Percentiles rank a stretch among this genome's conserved stretches.
Conservation (phyloP, 2,329 filamentous ascomycete genomes). For the Penicillium oxalicum region DNA sequence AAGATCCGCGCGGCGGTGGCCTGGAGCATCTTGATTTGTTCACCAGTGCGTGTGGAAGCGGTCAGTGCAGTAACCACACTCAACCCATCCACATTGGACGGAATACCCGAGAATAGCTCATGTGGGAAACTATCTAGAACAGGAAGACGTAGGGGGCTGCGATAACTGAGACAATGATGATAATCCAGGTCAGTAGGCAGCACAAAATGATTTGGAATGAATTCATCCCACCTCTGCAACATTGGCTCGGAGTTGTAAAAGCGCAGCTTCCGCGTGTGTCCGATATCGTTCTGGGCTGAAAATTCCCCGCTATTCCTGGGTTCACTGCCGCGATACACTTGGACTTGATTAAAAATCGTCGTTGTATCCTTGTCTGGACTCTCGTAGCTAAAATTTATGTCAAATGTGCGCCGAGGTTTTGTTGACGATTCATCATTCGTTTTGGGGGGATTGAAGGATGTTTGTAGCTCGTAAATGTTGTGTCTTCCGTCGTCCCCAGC, state of each 20-base stretch:
- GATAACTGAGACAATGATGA: conserved; percentile 23
- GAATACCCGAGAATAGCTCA: conserved; percentile 56
- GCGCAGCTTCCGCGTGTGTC: conserved; percentile 26
- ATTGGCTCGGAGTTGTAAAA: conserved; percentile 31
- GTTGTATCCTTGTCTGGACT: conserved; percentile 18
- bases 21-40: conserved; percentile 61
- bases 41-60: conserved; percentile 67
- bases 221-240: conserved; percentile 26
- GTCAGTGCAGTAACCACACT: conserved; percentile 55
- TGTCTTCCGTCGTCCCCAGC: conserved; percentile 62
- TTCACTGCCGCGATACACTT: conserved; percentile 27
- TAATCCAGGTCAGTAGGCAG: not conserved
- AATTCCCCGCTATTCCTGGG: conserved; percentile 10
- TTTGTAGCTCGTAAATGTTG: conserved; percentile 66
- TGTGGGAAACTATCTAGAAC: conserved; percentile 75
- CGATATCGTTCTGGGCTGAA: conserved; percentile 17
- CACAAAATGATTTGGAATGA: conserved; percentile 6
- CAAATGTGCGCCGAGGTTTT: conserved; percentile 28
- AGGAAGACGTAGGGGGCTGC: conserved; percentile 58
- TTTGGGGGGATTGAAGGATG: conserved; percentile 49
- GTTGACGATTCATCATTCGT: conserved; percentile 10
- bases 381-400: conserved; percentile 36
- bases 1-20: conserved; percentile 57
- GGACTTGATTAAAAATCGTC: conserved; percentile 34
- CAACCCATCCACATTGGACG: conserved; percentile 40